Conservation (phyloP, 140 eudicot genomes). For the Flaveria floridana region DNA sequence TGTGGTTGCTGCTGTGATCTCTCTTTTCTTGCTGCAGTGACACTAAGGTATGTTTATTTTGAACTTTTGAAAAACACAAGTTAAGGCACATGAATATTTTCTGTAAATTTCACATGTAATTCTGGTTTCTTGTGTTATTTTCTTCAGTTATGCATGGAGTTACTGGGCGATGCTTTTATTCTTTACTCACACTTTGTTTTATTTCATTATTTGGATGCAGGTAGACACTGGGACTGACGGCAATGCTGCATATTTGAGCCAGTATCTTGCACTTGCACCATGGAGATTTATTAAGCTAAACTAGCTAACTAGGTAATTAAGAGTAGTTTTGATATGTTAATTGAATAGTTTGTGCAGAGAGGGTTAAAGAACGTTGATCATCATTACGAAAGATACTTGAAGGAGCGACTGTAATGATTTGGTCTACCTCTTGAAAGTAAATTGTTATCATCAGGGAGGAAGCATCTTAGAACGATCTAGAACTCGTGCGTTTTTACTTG, state of each 20-base stretch:
- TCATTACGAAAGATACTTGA: background rate
- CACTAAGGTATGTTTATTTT: slow-evolving; percentile 28
- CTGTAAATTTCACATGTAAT: background rate
- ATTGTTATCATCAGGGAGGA: background rate
- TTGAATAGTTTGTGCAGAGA: background rate
- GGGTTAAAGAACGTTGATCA: background rate
- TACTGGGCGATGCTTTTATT: background rate
- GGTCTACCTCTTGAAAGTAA: background rate
- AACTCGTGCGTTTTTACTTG: background rate
- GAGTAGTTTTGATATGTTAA: background rate
- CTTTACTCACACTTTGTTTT: slow-evolving; percentile 7
- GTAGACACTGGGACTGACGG: slow-evolving; percentile 17
- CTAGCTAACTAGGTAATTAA: background rate
- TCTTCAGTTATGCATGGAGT: slow-evolving; percentile 17
- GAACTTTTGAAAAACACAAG: slow-evolving; percentile 2
- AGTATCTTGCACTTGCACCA: background rate
- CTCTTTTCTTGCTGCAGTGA: slow-evolving; percentile 4
- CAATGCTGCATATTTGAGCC: slow-evolving; percentile 10
- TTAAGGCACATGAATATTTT: slow-evolving; percentile 3
- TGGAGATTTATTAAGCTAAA: background rate
- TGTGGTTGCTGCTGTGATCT: background rate
- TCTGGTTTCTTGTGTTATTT: background rate
- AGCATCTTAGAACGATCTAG: background rate
- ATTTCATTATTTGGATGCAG: slow-evolving; percentile 26
- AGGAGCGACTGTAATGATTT: background rate